phyloP scores from a whole-genome alignment of 2,329 filamentous ascomycete species.

The Colletotrichum sp. region DNA sequence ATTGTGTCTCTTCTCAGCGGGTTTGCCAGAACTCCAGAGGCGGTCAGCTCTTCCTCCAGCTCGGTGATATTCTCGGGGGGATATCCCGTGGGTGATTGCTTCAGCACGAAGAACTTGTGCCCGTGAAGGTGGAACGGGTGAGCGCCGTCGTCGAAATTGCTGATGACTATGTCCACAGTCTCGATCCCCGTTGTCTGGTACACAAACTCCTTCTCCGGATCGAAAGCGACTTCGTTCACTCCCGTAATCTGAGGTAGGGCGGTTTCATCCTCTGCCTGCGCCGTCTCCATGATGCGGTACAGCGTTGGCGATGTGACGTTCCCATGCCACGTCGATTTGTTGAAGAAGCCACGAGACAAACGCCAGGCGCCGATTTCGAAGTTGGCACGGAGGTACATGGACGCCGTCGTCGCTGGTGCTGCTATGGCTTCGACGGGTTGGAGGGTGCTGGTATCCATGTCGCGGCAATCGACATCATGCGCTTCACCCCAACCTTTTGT shows the following conservation, averaged over 20 bases:
- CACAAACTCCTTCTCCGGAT: constrained; percentile 23
- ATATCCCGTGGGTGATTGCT: constrained; percentile 36
- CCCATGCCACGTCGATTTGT: constrained; percentile 52
- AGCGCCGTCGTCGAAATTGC: constrained; percentile 37
- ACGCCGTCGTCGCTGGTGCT: constrained; percentile 40
- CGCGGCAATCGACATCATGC: constrained; percentile 53
- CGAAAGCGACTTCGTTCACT: constrained; percentile 34
- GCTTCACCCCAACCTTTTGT: constrained; percentile 56
- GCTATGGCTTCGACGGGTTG: constrained; percentile 40
- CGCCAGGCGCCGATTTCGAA: constrained; percentile 61
- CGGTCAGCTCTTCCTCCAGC: constrained; percentile 26
- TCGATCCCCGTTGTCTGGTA: background rate
- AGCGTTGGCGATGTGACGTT: constrained; percentile 40
- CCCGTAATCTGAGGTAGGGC: constrained; percentile 16
- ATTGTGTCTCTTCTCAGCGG: constrained; percentile 47
- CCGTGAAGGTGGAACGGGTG: constrained; percentile 63
- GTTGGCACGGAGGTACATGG: constrained; percentile 53
- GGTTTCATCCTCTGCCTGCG: background rate
- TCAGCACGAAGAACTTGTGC: constrained; percentile 57
- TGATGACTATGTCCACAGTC: constrained; percentile 32
- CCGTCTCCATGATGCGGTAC: constrained; percentile 36
- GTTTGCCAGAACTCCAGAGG: constrained; percentile 26
- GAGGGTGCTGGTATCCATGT: constrained; percentile 56
- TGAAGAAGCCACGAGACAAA: constrained; percentile 59
- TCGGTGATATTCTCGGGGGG: constrained; percentile 30